Conservation (phyloP, 805 yeast genomes). For the Isabelozyma pseudorhagii region DNA sequence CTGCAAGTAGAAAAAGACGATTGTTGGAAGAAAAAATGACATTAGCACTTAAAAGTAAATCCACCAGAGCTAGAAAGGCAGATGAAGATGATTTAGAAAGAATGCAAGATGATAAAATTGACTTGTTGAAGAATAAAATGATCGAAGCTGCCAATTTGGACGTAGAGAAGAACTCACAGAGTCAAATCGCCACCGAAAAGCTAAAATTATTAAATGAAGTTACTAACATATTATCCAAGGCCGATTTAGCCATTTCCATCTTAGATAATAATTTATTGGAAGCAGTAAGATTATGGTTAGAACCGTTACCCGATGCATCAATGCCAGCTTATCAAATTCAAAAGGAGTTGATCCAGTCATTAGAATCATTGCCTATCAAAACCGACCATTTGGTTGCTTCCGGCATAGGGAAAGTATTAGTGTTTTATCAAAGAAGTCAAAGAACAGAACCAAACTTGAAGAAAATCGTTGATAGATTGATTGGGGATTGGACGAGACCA, state of each 20-base stretch:
- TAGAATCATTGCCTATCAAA: slow-evolving; percentile 81
- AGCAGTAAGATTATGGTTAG: slow-evolving; percentile 94
- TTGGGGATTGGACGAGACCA: slow-evolving; percentile 98
- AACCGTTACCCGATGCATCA: slow-evolving; percentile 96
- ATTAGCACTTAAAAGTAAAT: slow-evolving; percentile 63
- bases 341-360: slow-evolving; percentile 73
- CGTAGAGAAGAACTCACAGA: slow-evolving; percentile 56
- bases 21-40: slow-evolving; percentile 80
- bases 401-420: slow-evolving; percentile 88
- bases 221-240: slow-evolving; percentile 68
- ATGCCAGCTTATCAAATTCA: slow-evolving; percentile 97
- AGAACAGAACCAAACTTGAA: slow-evolving; percentile 85
- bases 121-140: slow-evolving; percentile 82
- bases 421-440: slow-evolving; percentile 89
- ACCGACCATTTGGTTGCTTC: slow-evolving; percentile 93
- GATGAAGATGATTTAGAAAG: slow-evolving; percentile 94
- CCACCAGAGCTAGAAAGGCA: slow-evolving; percentile 60
- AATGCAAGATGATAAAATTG: slow-evolving; percentile 89
- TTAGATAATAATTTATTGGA: slow-evolving; percentile 91
- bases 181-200: slow-evolving; percentile 72
- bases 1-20: slow-evolving; percentile 53
- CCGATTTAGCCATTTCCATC: slow-evolving; percentile 85
- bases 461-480: slow-evolving; percentile 82
- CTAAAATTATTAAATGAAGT: slow-evolving; percentile 79
- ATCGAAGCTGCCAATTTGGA: slow-evolving; percentile 80